Percentiles rank a stretch among this genome's conserved stretches.
Evolutionary conservation across 371 early-diverging fungal species (phyloP).

Genomic region (Chytridium lagenaria): DNA sequence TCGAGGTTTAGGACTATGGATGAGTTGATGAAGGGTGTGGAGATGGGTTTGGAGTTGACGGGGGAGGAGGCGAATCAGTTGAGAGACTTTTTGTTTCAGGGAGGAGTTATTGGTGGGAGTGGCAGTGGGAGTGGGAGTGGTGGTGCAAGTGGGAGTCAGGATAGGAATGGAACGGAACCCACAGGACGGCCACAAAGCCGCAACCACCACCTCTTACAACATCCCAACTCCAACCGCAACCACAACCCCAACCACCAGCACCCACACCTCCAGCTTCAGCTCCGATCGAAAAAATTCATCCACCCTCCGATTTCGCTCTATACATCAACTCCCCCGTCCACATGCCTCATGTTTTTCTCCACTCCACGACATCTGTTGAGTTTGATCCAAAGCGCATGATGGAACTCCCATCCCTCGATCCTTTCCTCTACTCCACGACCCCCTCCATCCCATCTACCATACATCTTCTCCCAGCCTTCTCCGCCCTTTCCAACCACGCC

Average conservation of each 20-base stretch:
- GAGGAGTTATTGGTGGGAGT: background rate
- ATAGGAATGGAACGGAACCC: too few species aligned
- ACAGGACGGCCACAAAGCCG: too few species aligned
- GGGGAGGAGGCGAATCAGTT: background rate
- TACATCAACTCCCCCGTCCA: background rate
- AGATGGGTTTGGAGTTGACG: background rate
- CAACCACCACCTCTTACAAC: too few species aligned
- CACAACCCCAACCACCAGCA: too few species aligned
- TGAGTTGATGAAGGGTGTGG: background rate
- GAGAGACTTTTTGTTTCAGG: background rate
- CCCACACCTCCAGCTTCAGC: too few species aligned
- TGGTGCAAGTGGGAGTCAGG: too few species aligned
- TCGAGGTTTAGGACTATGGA: background rate
- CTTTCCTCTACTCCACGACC: background rate
- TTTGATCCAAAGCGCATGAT: background rate
- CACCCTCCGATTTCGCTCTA: background rate
- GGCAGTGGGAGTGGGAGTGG: too few species aligned
- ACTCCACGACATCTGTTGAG: background rate
- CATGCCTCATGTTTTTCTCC: background rate
- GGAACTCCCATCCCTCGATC: background rate
- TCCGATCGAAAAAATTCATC: too few species aligned
- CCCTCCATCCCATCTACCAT: background rate
- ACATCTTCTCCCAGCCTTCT: background rate
- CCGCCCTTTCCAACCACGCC: constrained; percentile 2
- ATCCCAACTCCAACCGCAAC: too few species aligned